Conservation (phyloP, 768 basidiomycete species). For the Dictyophora rubrovolvata region DNA sequence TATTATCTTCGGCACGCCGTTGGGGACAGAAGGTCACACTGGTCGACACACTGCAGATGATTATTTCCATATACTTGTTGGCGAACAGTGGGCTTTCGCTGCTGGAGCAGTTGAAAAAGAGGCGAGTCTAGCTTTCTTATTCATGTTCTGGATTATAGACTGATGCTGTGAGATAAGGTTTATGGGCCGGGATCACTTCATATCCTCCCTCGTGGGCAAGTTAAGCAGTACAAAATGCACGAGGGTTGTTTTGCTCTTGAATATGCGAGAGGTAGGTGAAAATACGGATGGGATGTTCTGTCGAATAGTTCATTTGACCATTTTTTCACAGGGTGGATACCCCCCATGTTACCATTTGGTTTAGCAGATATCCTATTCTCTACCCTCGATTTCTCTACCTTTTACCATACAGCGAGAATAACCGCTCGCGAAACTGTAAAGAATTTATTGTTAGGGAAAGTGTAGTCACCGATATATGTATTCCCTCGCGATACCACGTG, state of each 20-base stretch:
- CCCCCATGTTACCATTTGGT: slow-evolving; percentile 92
- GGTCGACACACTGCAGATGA: slow-evolving; percentile 95
- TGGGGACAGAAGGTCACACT: slow-evolving; percentile 94
- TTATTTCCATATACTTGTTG: slow-evolving; percentile 91
- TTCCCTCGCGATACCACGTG: no score
- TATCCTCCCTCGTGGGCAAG: slow-evolving; percentile 67
- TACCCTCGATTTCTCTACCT: slow-evolving; percentile 76
- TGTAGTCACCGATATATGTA: slow-evolving; percentile 32
- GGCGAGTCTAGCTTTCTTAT: slow-evolving; percentile 22
- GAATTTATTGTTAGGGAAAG: slow-evolving; percentile 81
- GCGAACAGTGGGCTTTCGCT: slow-evolving; percentile 89
- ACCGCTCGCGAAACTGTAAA: slow-evolving; percentile 74
- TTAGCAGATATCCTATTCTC: slow-evolving; percentile 78
- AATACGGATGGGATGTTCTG: neutral
- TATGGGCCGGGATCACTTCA: slow-evolving; percentile 83
- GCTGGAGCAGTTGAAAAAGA: slow-evolving; percentile 81
- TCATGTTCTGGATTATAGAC: neutral
- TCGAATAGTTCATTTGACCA: neutral
- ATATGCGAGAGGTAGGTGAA: slow-evolving; percentile 74
- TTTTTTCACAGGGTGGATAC: slow-evolving; percentile 76
- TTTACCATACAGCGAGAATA: slow-evolving; percentile 68
- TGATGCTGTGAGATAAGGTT: slow-evolving; percentile 16
- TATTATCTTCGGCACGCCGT: slow-evolving; percentile 90
- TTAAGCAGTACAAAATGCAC: slow-evolving; percentile 98
- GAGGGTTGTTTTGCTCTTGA: slow-evolving; percentile 94